phyloP scores from a whole-genome alignment of 1,284 basidiomycete genomes.

The Takashimella koratensis region DNA sequence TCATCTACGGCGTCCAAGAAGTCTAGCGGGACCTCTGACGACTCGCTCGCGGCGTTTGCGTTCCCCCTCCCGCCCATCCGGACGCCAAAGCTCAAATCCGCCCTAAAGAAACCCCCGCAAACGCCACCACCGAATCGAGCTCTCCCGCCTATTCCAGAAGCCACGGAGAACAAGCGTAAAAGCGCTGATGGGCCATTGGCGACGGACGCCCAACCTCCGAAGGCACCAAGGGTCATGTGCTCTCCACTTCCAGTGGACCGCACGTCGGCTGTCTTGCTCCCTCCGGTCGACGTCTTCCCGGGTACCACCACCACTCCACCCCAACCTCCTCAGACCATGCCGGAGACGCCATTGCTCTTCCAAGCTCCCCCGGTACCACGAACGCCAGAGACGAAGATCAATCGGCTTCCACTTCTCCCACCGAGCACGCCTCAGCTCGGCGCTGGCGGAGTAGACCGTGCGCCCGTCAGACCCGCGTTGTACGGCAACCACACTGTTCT shows the following conservation, averaged over 20 bases:
- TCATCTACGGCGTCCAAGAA: neutral
- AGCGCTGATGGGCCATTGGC: neutral
- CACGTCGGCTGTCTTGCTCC: neutral
- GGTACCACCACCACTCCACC: slow-evolving; percentile 7
- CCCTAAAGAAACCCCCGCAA: neutral
- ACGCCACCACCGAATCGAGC: neutral
- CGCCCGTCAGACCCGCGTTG: neutral
- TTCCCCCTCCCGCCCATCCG: neutral
- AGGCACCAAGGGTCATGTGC: neutral
- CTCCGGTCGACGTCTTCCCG: neutral
- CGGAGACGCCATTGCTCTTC: no score
- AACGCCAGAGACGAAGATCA: neutral
- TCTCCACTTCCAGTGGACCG: neutral
- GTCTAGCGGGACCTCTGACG: neutral
- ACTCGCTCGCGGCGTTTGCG: neutral
- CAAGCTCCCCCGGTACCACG: slow-evolving; percentile 1
- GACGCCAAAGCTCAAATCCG: neutral
- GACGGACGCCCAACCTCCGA: neutral
- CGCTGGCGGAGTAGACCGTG: neutral
- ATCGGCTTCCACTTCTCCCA: neutral
- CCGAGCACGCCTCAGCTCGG: neutral
- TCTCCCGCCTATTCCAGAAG: neutral
- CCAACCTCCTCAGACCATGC: neutral
- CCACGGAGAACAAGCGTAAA: neutral
- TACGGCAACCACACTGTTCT: neutral